Conservation (phyloP, 495 filamentous ascomycete genomes). For the Barbatosphaeria neglecta region DNA sequence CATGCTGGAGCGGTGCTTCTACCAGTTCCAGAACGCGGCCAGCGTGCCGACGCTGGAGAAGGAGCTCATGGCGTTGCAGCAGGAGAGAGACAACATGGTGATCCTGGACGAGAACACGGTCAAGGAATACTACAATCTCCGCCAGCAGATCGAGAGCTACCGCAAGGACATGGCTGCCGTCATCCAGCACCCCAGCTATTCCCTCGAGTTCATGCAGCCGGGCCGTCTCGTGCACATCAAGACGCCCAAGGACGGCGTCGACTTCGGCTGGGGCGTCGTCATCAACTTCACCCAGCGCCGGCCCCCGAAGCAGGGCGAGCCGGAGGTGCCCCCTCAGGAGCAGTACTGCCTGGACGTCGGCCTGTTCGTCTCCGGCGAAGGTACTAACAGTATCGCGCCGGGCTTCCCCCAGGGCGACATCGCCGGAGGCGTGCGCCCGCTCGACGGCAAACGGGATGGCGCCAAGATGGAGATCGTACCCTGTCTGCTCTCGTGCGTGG, state of each 20-base stretch:
- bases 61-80: slow-evolving; percentile 63
- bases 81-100: slow-evolving; percentile 53
- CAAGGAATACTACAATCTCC: slow-evolving; percentile 81
- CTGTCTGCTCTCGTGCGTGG: slow-evolving; percentile 70
- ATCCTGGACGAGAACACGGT: slow-evolving; percentile 79
- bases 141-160: slow-evolving; percentile 70
- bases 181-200: slow-evolving; percentile 80
- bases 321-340: slow-evolving; percentile 59
- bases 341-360: slow-evolving; percentile 72
- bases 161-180: slow-evolving; percentile 77
- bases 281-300: slow-evolving; percentile 56
- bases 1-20: slow-evolving; percentile 95
- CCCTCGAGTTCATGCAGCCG: slow-evolving; percentile 63
- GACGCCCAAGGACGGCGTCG: slow-evolving; percentile 47
- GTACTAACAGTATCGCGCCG: slow-evolving; percentile 21
- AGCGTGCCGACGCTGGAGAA: slow-evolving; percentile 72
- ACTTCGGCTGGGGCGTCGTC: slow-evolving; percentile 90
- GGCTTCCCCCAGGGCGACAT: slow-evolving; percentile 18
- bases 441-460: slow-evolving; percentile 6
- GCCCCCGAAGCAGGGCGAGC: slow-evolving; percentile 43
- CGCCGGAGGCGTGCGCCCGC: slow-evolving; percentile 20
- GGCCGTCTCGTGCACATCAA: slow-evolving; percentile 79
- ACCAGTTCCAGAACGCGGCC: slow-evolving; percentile 91
- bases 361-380: slow-evolving; percentile 52
- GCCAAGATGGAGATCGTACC: slow-evolving; percentile 73